Percentiles rank a stretch among this genome's conserved stretches.
These are phyloP conservation scores for Sanghuangporus sanghuang DNA, from an alignment of 1,284 basidiomycete genomes.

Conservation along the genomic window DNA sequence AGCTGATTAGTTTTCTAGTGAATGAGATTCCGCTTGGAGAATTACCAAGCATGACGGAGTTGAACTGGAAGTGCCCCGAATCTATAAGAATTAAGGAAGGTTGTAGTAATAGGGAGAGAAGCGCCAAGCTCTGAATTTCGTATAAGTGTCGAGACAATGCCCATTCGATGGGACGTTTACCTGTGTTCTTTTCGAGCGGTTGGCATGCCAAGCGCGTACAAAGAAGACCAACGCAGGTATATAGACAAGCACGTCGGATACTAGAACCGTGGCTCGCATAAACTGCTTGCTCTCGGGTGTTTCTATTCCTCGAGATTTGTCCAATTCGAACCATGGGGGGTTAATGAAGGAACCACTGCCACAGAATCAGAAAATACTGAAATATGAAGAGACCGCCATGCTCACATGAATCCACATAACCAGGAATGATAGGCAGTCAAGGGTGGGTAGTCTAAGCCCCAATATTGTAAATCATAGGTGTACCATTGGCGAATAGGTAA, in stretches of 20 bases:
- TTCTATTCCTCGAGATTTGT: constrained; percentile 75
- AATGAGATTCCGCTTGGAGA: too few species aligned
- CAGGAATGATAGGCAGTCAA: constrained; percentile 86
- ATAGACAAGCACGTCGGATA: constrained; percentile 69
- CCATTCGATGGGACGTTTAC: constrained; percentile 33
- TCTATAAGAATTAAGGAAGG: constrained; percentile 83
- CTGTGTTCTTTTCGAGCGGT: constrained; percentile 66
- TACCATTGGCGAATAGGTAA: constrained; percentile 79
- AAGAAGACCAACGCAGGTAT: constrained; percentile 69
- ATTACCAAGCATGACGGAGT: constrained; percentile 83
- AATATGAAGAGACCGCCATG: neutral
- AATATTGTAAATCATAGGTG: constrained; percentile 80
- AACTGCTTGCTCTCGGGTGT: constrained; percentile 61
- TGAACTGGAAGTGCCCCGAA: constrained; percentile 93
- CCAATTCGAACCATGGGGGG: constrained; percentile 70
- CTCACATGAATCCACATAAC: constrained; percentile 63
- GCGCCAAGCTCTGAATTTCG: constrained; percentile 53
- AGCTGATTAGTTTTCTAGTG: neutral
- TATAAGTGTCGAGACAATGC: constrained; percentile 6
- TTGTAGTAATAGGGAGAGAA: constrained; percentile 75
- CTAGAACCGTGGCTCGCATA: constrained; percentile 77
- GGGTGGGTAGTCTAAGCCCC: constrained; percentile 92
- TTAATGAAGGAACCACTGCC: constrained; percentile 63
- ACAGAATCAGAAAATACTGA: neutral
- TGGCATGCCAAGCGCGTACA: constrained; percentile 54